Evolutionary conservation across 495 filamentous ascomycete genomes (phyloP).

Genomic region (Aspergillus carlsbadensis): DNA sequence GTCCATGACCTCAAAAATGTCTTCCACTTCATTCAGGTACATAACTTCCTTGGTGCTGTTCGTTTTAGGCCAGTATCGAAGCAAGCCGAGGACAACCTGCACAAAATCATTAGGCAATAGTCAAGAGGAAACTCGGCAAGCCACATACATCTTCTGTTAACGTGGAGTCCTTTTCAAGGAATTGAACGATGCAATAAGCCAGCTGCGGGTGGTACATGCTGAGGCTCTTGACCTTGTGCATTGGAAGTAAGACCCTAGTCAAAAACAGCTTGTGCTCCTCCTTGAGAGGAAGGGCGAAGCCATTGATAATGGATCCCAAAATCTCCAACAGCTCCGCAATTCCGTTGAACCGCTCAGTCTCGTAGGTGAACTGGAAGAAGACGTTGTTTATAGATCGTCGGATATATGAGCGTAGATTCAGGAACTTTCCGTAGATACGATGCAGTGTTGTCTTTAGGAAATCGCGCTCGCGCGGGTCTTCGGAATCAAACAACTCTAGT

Average conservation of each 20-base stretch:
- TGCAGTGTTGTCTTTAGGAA: constrained; percentile 98
- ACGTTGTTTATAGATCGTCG: constrained; percentile 99
- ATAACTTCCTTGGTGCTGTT: constrained; percentile 99
- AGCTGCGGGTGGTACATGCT: constrained; percentile 99
- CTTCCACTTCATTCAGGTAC: constrained; percentile 99
- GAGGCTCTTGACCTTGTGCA: constrained; percentile 98
- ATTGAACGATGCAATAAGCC: constrained; percentile 99
- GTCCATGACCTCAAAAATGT: constrained; percentile 99
- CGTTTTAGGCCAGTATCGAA: constrained; percentile 98
- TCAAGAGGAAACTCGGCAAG: not conserved
- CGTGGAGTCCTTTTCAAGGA: constrained; percentile 96
- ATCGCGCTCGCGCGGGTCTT: constrained; percentile 95
- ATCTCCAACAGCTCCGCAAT: constrained; percentile 97
- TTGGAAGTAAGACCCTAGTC: constrained; percentile 84
- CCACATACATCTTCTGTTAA: constrained; percentile 88
- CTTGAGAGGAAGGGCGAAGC: constrained; percentile 94
- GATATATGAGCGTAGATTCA: constrained; percentile 96
- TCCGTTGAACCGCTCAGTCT: constrained; percentile 97
- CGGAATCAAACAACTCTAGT: constrained; percentile 97
- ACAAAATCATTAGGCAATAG: constrained; percentile 6
- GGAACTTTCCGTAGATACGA: constrained; percentile 98
- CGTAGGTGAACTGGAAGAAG: constrained; percentile 99
- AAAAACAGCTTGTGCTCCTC: constrained; percentile 99
- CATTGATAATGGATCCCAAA: constrained; percentile 98
- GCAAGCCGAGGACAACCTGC: constrained; percentile 87